Percentiles rank a stretch among this genome's conserved stretches.
phyloP scores from a whole-genome alignment of 345 rosid genomes.

The Durio zibethinus region DNA sequence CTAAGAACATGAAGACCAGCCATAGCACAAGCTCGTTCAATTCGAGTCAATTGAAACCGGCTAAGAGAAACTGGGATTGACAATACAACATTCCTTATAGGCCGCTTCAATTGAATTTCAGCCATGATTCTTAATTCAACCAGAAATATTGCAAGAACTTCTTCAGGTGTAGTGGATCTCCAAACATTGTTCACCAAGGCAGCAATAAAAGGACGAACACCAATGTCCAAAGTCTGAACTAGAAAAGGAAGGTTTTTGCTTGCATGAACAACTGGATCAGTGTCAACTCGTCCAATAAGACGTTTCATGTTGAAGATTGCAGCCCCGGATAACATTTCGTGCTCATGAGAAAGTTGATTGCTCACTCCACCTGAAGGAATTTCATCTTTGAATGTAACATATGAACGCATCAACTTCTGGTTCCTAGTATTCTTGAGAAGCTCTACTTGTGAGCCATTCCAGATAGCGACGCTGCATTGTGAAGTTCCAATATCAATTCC shows the following conservation, averaged over 20 bases:
- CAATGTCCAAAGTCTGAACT: conserved; percentile 81
- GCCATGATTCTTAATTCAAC: conserved; percentile 76
- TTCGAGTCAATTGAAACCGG: conserved; percentile 71
- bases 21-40: conserved; percentile 88
- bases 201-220: conserved; percentile 80
- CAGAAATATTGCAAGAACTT: conserved; percentile 74
- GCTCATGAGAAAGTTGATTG: conserved; percentile 66
- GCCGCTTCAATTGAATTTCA: conserved; percentile 63
- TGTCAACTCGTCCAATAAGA: conserved; percentile 78
- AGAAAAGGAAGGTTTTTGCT: conserved; percentile 74
- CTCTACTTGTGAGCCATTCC: conserved; percentile 86
- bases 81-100: conserved; percentile 70
- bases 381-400: conserved; percentile 77
- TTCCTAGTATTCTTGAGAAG: conserved; percentile 69
- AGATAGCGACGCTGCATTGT: conserved; percentile 74
- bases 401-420: conserved; percentile 70
- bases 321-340: conserved; percentile 73
- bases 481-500: conserved; percentile 92
- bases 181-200: conserved; percentile 77
- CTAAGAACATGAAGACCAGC: conserved; percentile 87
- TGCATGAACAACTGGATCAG: conserved; percentile 72
- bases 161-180: conserved; percentile 90
- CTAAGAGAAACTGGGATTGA: conserved; percentile 82
- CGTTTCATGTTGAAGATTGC: conserved; percentile 93
- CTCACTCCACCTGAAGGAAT: conserved; percentile 74